phyloP scores from a whole-genome alignment of 1,284 basidiomycete genomes.

The Xerocomus amazonicus region DNA sequence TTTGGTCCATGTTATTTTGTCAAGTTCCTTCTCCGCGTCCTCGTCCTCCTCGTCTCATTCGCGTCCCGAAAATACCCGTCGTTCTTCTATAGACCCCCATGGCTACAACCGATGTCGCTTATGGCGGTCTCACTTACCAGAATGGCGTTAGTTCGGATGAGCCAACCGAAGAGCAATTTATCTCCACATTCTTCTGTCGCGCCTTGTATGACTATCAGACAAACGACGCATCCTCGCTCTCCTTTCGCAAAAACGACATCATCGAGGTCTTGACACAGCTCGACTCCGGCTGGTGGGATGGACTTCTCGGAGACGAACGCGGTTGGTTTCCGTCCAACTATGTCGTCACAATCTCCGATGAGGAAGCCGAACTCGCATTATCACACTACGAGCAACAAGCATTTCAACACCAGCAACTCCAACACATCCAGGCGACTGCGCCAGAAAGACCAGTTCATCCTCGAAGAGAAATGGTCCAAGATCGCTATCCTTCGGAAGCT shows the following conservation, averaged over 20 bases:
- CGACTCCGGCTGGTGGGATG: conserved; percentile 99
- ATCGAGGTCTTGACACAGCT: conserved; percentile 93
- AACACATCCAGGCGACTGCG: conserved; percentile 14
- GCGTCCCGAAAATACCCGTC: conserved; percentile 1
- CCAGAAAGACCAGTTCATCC: conserved; percentile 11
- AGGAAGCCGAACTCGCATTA: conserved; percentile 71
- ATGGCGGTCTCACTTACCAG: conserved; percentile 22
- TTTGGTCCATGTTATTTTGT: conserved; percentile 18
- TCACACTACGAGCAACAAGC: conserved; percentile 44
- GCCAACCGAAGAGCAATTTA: conserved; percentile 52
- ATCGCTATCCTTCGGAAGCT: conserved; percentile 22
- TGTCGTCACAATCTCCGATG: conserved; percentile 75
- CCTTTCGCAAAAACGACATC: conserved; percentile 83
- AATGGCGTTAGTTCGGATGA: conserved; percentile 28
- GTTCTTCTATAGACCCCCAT: conserved; percentile 16
- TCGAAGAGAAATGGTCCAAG: conserved; percentile 16
- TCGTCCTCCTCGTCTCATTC: conserved; percentile 10
- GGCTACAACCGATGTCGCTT: conserved; percentile 26
- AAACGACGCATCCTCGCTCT: conserved; percentile 84
- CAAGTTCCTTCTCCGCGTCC: conserved; percentile 11
- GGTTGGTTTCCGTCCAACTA: conserved; percentile 99
- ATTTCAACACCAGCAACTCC: conserved; percentile 15
- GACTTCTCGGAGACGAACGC: conserved; percentile 81
- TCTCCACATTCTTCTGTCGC: conserved; percentile 79
- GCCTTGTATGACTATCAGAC: conserved; percentile 92